These are phyloP conservation scores for Colletotrichum lindemuthianum DNA, from an alignment of 2,329 filamentous ascomycete species.

Conservation along the genomic window DNA sequence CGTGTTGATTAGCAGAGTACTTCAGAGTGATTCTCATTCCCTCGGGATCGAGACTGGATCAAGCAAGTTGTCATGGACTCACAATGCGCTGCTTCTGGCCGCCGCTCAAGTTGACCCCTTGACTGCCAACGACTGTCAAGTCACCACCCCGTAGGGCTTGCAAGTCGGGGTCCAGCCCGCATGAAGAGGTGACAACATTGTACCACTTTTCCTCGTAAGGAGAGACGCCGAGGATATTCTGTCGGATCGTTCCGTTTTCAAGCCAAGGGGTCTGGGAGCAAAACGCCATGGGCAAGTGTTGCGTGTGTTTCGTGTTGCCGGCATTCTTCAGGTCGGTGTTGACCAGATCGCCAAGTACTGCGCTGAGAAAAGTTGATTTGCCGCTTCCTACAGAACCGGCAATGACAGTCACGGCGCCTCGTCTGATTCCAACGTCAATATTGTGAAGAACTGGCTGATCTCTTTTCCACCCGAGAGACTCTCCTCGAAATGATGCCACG, in stretches of 20 bases:
- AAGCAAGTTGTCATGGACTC: background rate
- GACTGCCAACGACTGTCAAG: conserved; percentile 4
- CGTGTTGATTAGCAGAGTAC: background rate
- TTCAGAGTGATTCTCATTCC: background rate
- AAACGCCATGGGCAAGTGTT: conserved; percentile 5
- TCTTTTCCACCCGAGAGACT: conserved; percentile 22
- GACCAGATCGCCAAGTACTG: conserved; percentile 23
- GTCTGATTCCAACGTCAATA: background rate
- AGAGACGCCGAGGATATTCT: conserved; percentile 17
- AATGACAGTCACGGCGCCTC: conserved; percentile 12
- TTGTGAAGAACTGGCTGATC: conserved; percentile 1
- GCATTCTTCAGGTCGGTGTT: background rate
- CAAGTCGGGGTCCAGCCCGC: conserved; percentile 20
- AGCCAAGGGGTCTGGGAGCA: conserved; percentile 30
- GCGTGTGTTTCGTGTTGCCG: too few relatives aligned
- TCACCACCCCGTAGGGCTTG: background rate
- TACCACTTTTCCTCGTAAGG: conserved; percentile 22
- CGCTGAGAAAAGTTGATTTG: conserved; percentile 24
- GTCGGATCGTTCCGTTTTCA: conserved; percentile 13
- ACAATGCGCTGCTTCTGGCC: conserved; percentile 31
- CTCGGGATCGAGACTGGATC: too few relatives aligned
- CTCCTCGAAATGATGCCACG: background rate
- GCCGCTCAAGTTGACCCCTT: conserved; percentile 14
- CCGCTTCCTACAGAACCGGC: conserved; percentile 32
- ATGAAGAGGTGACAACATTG: conserved; percentile 1